Evolutionary conservation across 257 asterid species (phyloP).

Genomic region (Mentha longifolia): DNA sequence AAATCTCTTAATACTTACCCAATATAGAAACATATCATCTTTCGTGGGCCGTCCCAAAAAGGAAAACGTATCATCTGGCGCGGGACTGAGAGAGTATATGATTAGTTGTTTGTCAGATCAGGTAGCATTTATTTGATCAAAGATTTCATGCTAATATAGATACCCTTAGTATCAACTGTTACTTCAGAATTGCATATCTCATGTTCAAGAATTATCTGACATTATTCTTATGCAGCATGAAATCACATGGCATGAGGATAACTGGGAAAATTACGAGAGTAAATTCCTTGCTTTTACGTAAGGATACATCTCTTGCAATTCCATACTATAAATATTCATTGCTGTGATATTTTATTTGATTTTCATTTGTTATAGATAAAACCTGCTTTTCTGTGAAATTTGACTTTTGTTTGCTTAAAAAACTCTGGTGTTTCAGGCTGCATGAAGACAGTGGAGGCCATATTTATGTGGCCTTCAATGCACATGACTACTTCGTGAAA

Average conservation of each 20-base stretch:
- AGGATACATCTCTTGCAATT: conserved; percentile 41
- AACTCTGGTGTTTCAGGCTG: conserved; percentile 57
- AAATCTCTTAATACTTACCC: too few relatives aligned
- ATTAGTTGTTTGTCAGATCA: conserved; percentile 5
- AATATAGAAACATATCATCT: too few relatives aligned
- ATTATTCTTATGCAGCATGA: conserved; percentile 60
- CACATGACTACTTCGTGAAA: conserved; percentile 68
- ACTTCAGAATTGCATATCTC: conserved; percentile 19
- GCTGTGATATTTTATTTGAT: conserved; percentile 10
- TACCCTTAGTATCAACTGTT: not conserved
- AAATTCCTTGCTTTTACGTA: conserved; percentile 96
- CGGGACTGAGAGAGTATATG: too few relatives aligned
- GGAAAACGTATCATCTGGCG: too few relatives aligned
- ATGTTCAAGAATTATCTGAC: conserved; percentile 17
- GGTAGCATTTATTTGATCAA: conserved; percentile 6
- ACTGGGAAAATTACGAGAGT: conserved; percentile 86
- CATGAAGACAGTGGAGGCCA: conserved; percentile 79
- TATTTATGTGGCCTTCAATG: conserved; percentile 80
- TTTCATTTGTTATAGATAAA: not conserved
- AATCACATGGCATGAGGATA: conserved; percentile 95
- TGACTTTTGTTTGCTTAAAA: not conserved
- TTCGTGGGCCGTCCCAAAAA: too few relatives aligned
- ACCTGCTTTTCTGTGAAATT: conserved; percentile 24
- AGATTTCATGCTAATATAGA: conserved; percentile 1
- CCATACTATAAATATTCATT: conserved; percentile 1